Conservation (phyloP, 129 eudicot genomes). For the Pseudognaphalium luteoalbum region DNA sequence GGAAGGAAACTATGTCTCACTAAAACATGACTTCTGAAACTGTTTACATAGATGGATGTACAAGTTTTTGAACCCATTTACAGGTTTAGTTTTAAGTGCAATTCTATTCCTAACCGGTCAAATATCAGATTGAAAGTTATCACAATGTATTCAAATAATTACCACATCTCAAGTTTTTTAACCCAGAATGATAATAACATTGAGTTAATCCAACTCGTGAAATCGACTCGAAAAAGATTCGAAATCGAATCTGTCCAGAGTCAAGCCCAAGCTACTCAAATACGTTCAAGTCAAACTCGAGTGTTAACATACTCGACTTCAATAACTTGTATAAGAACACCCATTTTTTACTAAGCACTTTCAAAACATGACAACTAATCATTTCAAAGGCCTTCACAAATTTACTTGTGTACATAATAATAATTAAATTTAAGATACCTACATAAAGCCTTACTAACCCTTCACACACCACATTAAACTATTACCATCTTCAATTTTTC, state of each 20-base stretch:
- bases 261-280: background rate
- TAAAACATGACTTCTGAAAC: background rate
- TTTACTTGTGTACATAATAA: no score
- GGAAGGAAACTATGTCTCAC: background rate
- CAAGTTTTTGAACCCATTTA: background rate
- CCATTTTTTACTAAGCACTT: no score
- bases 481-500: no score
- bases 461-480: no score
- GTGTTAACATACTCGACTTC: background rate
- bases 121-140: background rate
- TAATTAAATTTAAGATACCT: no score
- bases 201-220: no score
- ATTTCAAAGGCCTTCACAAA: no score
- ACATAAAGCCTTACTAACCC: no score
- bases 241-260: no score
- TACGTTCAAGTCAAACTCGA: background rate
- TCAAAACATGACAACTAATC: no score
- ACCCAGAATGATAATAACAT: background rate
- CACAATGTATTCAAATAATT: background rate
- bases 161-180: background rate
- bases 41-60: background rate
- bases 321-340: no score
- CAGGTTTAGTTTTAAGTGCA: background rate
- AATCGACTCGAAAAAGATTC: background rate
- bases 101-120: background rate